Percentiles rank a stretch among this genome's conserved stretches.
Conservation (phyloP, 78 protist genomes). For the Dictyostelium purpureum region DNA sequence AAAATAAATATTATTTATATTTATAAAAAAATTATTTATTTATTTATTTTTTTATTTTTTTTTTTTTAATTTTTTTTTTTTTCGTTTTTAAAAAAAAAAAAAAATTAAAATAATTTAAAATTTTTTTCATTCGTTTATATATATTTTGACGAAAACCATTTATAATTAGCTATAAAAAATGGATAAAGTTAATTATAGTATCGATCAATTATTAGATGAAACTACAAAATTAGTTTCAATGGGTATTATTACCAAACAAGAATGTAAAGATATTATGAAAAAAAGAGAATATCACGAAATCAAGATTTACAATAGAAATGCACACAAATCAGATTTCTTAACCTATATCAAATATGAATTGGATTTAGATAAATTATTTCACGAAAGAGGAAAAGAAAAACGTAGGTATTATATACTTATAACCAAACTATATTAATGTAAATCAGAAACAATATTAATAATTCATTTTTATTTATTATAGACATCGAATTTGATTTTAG, state of each 20-base stretch:
- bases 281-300: slow-evolving; percentile 40
- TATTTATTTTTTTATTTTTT: slow-evolving; percentile 10
- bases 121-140: no score
- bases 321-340: slow-evolving; percentile 11
- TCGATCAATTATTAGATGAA: slow-evolving; percentile 39
- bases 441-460: background rate
- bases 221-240: slow-evolving; percentile 28
- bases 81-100: background rate
- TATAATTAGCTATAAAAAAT: background rate
- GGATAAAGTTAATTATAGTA: slow-evolving; percentile 48
- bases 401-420: background rate
- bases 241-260: slow-evolving; percentile 17
- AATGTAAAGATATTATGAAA: slow-evolving; percentile 56
- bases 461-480: background rate
- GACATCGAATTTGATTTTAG: slow-evolving; percentile 37
- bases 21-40: background rate
- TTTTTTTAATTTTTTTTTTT: background rate
- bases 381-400: background rate
- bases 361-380: slow-evolving; percentile 23
- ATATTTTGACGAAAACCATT: background rate
- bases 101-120: no score
- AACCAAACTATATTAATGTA: background rate
- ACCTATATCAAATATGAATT: slow-evolving; percentile 64
- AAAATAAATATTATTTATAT: no score
- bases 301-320: background rate